phyloP scores from a whole-genome alignment of 805 yeast genomes.

The Metschnikowia noctiluminum region DNA sequence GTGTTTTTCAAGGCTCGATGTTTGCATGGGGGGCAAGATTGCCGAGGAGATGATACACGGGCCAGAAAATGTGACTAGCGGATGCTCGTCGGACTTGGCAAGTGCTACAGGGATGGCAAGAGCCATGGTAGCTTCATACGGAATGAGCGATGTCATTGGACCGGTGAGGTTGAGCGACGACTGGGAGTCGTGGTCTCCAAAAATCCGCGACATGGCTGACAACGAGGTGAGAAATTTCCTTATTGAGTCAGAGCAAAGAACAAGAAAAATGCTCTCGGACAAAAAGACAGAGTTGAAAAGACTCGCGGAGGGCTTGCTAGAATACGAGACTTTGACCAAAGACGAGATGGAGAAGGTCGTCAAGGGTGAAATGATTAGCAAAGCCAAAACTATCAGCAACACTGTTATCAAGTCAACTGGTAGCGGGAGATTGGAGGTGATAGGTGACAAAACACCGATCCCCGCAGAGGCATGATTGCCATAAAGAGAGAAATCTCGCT shows the following conservation, averaged over 20 bases:
- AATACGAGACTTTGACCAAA: conserved; percentile 89
- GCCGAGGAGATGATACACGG: conserved; percentile 96
- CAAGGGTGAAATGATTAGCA: conserved; percentile 70
- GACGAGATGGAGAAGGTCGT: conserved; percentile 88
- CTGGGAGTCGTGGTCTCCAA: conserved; percentile 94
- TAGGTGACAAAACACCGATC: conserved; percentile 16
- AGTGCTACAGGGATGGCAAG: conserved; percentile 91
- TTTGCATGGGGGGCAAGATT: conserved; percentile 98
- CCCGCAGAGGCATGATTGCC: conserved; percentile 19
- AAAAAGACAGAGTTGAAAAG: conserved; percentile 71
- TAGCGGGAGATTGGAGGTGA: conserved; percentile 19
- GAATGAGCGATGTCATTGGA: conserved; percentile 93
- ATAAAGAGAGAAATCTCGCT: not conserved
- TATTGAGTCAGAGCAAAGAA: conserved; percentile 73
- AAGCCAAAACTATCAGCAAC: conserved; percentile 67
- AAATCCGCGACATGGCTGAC: conserved; percentile 85
- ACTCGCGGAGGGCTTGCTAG: conserved; percentile 88
- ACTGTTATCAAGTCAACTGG: conserved; percentile 46
- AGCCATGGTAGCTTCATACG: conserved; percentile 95
- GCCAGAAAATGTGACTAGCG: conserved; percentile 87
- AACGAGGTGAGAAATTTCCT: conserved; percentile 80
- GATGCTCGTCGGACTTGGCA: conserved; percentile 88
- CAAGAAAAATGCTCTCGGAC: conserved; percentile 62
- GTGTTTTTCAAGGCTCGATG: conserved; percentile 88
- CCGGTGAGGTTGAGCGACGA: conserved; percentile 86